phyloP scores from a whole-genome alignment of 371 early-diverging fungal species.

The Dichotomocladium elegans region DNA sequence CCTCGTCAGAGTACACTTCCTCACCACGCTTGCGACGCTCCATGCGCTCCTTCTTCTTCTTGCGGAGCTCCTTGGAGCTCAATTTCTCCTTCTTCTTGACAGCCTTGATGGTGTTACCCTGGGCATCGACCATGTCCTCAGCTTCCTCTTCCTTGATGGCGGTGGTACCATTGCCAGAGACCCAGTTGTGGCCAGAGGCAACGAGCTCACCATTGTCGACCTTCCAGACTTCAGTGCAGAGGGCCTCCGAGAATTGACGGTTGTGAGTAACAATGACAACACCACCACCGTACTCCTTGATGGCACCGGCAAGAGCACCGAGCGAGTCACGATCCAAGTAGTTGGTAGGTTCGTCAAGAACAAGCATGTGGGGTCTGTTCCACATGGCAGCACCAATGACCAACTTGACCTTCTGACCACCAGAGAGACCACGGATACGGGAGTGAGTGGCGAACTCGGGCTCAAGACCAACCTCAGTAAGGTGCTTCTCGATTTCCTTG shows the following conservation, averaged over 20 bases:
- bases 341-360: conserved; percentile 89
- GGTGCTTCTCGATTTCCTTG: conserved; percentile 68
- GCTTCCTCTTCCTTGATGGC: conserved; percentile 31
- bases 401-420: conserved; percentile 91
- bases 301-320: conserved; percentile 65
- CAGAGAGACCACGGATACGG: conserved; percentile 83
- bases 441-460: conserved; percentile 78
- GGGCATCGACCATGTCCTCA: conserved; percentile 46
- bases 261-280: conserved; percentile 79
- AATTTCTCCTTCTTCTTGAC: conserved; percentile 48
- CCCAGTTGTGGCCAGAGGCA: conserved; percentile 54
- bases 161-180: conserved; percentile 42
- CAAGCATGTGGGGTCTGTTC: conserved; percentile 84
- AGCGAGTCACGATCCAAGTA: conserved; percentile 78
- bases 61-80: conserved; percentile 45
- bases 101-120: conserved; percentile 48
- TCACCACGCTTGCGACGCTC: conserved; percentile 57
- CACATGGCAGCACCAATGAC: conserved; percentile 85
- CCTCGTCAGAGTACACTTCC: conserved; percentile 49
- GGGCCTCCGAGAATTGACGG: conserved; percentile 66
- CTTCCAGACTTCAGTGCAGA: conserved; percentile 72
- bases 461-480: conserved; percentile 66
- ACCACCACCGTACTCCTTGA: conserved; percentile 70
- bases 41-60: conserved; percentile 59
- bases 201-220: conserved; percentile 66